Base-by-base conservation (phyloP, 108 stramenopile genomes). In the Pseudonitzschia multistriata region DNA sequence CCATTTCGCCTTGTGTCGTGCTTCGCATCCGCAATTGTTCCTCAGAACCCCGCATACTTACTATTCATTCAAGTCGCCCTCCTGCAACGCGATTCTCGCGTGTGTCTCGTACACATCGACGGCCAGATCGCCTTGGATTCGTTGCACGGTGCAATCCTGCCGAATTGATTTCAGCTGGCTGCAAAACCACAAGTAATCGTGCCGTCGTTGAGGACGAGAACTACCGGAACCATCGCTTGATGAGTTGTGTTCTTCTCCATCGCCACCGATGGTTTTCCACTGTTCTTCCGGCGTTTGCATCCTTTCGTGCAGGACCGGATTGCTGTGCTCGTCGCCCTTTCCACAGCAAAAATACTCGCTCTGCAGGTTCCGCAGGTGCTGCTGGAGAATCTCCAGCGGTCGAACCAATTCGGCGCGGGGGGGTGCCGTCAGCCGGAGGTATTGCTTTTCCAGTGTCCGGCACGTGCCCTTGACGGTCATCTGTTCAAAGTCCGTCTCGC, bases 91-190 rank as follows among this genome's bases (percentile, higher is more conserved):
- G 64, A 97, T 86, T 49, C 96, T 88, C 10, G 96, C 98, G 73
- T 97, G 97, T 25, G 89, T 88, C 56, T 98, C 98, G 71, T 98
- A 97, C 22, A 94, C 97, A 52, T 89, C 69, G 6, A 97, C 93
- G 6, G 96, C 86, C 77, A 98, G 96, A 3, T 78, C 76, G 74
- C 91, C 86, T 57, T 88, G 74, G 10, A 98, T 92, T 31, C 85
- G 81, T 72, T 98, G 98, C 11, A 98, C 94, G 27, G 92, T 94
- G 49, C 94, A 80, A 77, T 98, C 98, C 72, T 97, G 98, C 27
- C 98, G 87, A 49, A 98, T 82, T 17, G 96, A 92, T 77, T 98
- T 82, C 28, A 82, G 49, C 66, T 98, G 97, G 7, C 94, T 90
- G 72, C 96, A 97, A 68, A 95, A 88, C 92, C 92, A 90, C 53